phyloP scores from a whole-genome alignment of 805 yeast genomes.

The Cyberlindnera amylophila region DNA sequence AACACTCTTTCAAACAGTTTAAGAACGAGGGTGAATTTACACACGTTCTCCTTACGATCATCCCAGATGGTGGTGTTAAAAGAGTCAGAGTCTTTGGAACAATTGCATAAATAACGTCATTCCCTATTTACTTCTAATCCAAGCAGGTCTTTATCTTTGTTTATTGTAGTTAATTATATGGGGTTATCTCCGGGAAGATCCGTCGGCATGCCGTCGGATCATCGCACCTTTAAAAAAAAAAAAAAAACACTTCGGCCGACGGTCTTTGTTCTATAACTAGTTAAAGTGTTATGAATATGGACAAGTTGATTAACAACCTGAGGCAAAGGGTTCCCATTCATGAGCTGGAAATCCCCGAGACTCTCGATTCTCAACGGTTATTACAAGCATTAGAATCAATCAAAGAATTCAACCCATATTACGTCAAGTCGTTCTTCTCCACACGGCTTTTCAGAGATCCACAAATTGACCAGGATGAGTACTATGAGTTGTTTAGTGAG shows the following conservation, averaged over 20 bases:
- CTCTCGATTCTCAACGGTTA: conserved; percentile 18
- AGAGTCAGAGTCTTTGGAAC: conserved; percentile 79
- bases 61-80: conserved; percentile 97
- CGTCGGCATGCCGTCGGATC: too few species aligned
- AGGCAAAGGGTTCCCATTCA: conserved; percentile 23
- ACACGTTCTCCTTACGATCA: conserved; percentile 76
- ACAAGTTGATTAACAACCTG: conserved; percentile 15
- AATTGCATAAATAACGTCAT: conserved; percentile 12
- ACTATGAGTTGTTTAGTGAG: conserved; percentile 30
- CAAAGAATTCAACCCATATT: conserved; percentile 43
- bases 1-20: conserved; percentile 50
- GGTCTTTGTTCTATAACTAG: too few species aligned
- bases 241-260: not conserved
- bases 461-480: conserved; percentile 38
- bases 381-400: conserved; percentile 21
- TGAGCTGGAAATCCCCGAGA: conserved; percentile 11
- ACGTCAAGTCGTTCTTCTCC: conserved; percentile 42
- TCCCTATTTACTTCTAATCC: too few species aligned
- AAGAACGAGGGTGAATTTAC: conserved; percentile 39
- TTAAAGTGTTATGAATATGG: too few species aligned
- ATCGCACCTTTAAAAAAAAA: too few species aligned
- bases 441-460: conserved; percentile 36
- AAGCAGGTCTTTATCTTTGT: too few species aligned
- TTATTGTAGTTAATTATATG: too few species aligned
- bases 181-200: not conserved